Percentiles rank a stretch among this genome's conserved stretches.
phyloP scores from a whole-genome alignment of 2,329 filamentous ascomycete genomes.

The Helotiales sp. region DNA sequence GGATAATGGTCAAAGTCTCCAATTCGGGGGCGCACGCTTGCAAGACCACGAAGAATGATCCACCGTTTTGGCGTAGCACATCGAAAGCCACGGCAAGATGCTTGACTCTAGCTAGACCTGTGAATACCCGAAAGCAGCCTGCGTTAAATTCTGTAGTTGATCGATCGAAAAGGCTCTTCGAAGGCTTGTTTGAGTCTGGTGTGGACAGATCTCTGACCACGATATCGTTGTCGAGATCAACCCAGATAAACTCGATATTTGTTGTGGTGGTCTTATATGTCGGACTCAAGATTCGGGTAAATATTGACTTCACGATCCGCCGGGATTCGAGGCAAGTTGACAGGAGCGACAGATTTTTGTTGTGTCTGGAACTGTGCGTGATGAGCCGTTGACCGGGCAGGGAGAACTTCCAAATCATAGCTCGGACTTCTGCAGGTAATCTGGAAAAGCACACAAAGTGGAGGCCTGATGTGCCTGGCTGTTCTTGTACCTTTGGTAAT shows the following conservation, averaged over 20 bases:
- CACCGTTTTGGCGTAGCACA: constrained; percentile 21
- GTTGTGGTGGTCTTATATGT: not conserved
- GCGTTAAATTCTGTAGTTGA: constrained; percentile 12
- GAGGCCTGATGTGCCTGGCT: too few relatives aligned
- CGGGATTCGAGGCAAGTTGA: constrained; percentile 19
- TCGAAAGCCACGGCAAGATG: constrained; percentile 24
- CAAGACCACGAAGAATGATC: constrained; percentile 15
- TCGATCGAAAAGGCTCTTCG: constrained; percentile 15
- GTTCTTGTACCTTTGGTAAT: not conserved
- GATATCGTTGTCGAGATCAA: constrained; percentile 18
- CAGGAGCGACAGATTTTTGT: constrained; percentile 9
- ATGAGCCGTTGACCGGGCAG: constrained; percentile 20
- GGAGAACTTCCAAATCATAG: constrained; percentile 17
- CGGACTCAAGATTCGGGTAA: constrained; percentile 10
- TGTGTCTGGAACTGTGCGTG: constrained; percentile 20
- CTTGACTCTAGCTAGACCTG: constrained; percentile 20
- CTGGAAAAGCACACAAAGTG: constrained; percentile 16
- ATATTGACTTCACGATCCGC: not conserved
- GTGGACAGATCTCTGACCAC: constrained; percentile 23
- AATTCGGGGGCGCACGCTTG: constrained; percentile 23
- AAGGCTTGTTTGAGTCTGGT: not conserved
- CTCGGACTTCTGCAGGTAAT: constrained; percentile 25
- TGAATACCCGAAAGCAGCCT: constrained; percentile 10
- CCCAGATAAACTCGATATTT: constrained; percentile 7
- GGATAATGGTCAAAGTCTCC: constrained; percentile 18